These are phyloP conservation scores for Tausonia pullulans DNA, from an alignment of 1,284 basidiomycete species.

Conservation along the genomic window DNA sequence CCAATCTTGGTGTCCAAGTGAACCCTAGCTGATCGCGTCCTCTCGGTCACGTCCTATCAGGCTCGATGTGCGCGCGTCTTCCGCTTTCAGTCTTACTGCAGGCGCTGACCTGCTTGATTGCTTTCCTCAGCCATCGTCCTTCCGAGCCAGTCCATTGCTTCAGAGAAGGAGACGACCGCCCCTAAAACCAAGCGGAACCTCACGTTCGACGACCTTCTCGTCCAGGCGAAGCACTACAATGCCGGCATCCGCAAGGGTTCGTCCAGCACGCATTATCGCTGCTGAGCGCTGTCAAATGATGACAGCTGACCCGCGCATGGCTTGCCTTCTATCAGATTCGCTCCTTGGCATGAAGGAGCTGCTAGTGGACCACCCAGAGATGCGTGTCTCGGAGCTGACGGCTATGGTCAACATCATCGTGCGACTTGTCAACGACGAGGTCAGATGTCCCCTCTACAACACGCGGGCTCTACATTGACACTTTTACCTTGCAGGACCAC, in stretches of 20 bases:
- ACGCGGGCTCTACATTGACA: background rate
- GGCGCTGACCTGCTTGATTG: background rate
- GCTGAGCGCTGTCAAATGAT: background rate
- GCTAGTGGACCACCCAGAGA: conserved; percentile 50
- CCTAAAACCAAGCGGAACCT: conserved; percentile 68
- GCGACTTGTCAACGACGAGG: conserved; percentile 70
- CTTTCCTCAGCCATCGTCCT: conserved; percentile 61
- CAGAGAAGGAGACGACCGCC: conserved; percentile 42
- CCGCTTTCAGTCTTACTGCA: too few species aligned
- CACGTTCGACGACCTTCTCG: conserved; percentile 64
- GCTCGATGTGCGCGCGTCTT: background rate
- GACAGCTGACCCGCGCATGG: background rate
- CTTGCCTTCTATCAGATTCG: conserved; percentile 46
- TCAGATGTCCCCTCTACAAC: conserved; percentile 26
- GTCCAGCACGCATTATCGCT: background rate
- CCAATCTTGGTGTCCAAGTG: background rate
- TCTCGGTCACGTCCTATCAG: background rate
- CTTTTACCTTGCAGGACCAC: conserved; percentile 45
- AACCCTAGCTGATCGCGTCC: background rate
- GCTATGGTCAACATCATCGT: conserved; percentile 55
- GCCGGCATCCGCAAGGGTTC: conserved; percentile 58
- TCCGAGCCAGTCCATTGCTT: conserved; percentile 64
- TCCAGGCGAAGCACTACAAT: conserved; percentile 75
- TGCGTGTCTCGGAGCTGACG: conserved; percentile 50
- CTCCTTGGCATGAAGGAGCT: conserved; percentile 73